Conservation (phyloP, 768 basidiomycete species). For the Chalciporus pseudorubinellus region DNA sequence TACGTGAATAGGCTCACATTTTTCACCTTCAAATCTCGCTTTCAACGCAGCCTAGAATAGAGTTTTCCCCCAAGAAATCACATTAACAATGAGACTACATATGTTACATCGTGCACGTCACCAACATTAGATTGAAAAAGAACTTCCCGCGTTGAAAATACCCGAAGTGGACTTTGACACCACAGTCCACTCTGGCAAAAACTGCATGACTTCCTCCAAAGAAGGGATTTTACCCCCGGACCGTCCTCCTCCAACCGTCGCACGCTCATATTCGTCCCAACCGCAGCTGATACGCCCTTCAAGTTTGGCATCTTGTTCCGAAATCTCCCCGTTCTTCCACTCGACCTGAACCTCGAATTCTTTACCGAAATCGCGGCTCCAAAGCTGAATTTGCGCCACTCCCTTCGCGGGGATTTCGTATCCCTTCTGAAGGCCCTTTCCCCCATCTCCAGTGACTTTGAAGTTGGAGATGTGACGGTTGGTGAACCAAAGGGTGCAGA, state of each 20-base stretch:
- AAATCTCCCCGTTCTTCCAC: constrained; percentile 35
- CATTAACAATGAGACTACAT: no score
- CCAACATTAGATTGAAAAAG: constrained; percentile 20
- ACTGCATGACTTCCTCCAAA: constrained; percentile 60
- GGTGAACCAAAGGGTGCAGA: constrained; percentile 61
- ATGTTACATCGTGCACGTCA: neutral
- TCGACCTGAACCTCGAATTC: constrained; percentile 52
- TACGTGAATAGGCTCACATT: no score
- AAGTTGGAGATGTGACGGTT: constrained; percentile 42
- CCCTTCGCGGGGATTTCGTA: constrained; percentile 38
- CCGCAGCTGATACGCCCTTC: constrained; percentile 56
- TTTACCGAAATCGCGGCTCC: constrained; percentile 59
- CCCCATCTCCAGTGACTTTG: constrained; percentile 36
- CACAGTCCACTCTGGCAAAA: constrained; percentile 68
- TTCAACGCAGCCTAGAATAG: no score
- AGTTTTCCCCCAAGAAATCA: no score
- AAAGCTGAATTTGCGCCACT: constrained; percentile 47
- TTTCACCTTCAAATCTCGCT: no score
- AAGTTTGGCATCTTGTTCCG: constrained; percentile 10
- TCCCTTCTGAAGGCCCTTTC: constrained; percentile 39
- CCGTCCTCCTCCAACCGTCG: constrained; percentile 43
- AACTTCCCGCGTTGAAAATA: constrained; percentile 50
- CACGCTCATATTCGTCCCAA: constrained; percentile 69
- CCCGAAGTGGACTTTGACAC: constrained; percentile 55
- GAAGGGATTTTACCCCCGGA: constrained; percentile 57